phyloP scores from a whole-genome alignment of 805 yeast genomes.

The Kuraishia floccosa region DNA sequence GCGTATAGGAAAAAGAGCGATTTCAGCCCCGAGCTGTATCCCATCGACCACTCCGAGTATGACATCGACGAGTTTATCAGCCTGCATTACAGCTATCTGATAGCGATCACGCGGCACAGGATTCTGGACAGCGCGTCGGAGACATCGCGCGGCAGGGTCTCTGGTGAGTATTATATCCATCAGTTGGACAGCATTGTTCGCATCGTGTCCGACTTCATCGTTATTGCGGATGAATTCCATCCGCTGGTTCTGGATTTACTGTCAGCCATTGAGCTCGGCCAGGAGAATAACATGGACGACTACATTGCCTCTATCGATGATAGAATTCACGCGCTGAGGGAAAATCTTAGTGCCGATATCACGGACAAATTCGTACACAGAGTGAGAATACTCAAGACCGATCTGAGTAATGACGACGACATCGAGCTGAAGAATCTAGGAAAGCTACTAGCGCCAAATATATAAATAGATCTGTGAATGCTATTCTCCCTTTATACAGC shows the following conservation, averaged over 20 bases:
- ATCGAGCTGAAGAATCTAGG: conserved; percentile 38
- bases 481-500: no score
- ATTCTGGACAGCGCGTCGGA: conserved; percentile 16
- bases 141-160: conserved; percentile 19
- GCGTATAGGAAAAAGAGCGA: background rate
- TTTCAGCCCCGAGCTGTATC: background rate
- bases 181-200: conserved; percentile 26
- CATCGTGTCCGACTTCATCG: conserved; percentile 25
- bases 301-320: background rate
- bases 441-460: conserved; percentile 23
- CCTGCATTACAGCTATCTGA: conserved; percentile 21
- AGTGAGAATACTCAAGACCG: conserved; percentile 48
- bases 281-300: conserved; percentile 12
- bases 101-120: conserved; percentile 22
- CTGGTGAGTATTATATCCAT: conserved; percentile 27
- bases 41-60: conserved; percentile 14
- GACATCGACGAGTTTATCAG: conserved; percentile 39
- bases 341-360: conserved; percentile 23
- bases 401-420: conserved; percentile 40
- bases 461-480: no score
- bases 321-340: conserved; percentile 24
- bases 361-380: conserved; percentile 44
- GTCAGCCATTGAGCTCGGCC: conserved; percentile 15
- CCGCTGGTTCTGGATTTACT: conserved; percentile 20
- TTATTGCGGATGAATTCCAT: conserved; percentile 24